Percentiles rank a stretch among this genome's conserved stretches.
phyloP scores from a whole-genome alignment of 495 filamentous ascomycete genomes.

The Lasiosphaeris hirsuta region DNA sequence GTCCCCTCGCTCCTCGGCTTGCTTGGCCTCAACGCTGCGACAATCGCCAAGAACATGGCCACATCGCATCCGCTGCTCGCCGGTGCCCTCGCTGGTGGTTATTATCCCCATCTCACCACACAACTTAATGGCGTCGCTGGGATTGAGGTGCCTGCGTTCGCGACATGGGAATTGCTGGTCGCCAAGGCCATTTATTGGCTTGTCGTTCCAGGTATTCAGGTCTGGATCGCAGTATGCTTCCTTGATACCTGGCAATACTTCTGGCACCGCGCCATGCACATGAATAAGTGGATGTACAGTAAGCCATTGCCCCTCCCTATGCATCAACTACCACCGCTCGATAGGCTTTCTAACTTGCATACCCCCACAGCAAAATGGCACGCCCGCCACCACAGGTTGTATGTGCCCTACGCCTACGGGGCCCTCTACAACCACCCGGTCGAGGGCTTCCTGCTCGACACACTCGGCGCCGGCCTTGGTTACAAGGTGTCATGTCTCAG shows the following conservation, averaged over 20 bases:
- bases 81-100: conserved; percentile 66
- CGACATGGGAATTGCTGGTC: conserved; percentile 70
- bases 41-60: conserved; percentile 54
- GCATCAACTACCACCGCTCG: not conserved
- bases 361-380: conserved; percentile 70
- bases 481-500: conserved; percentile 77
- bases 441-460: conserved; percentile 92
- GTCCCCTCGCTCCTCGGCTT: conserved; percentile 57
- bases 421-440: conserved; percentile 94
- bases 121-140: conserved; percentile 43
- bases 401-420: conserved; percentile 95
- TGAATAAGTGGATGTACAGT: conserved; percentile 97
- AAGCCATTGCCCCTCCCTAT: conserved; percentile 33
- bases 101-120: conserved; percentile 58
- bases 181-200: conserved; percentile 77
- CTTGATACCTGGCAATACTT: conserved; percentile 98
- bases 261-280: conserved; percentile 88
- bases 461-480: conserved; percentile 73
- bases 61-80: conserved; percentile 60
- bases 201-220: conserved; percentile 70
- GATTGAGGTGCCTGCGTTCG: conserved; percentile 49
- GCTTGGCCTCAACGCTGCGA: conserved; percentile 55
- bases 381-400: conserved; percentile 90
- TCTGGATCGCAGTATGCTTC: conserved; percentile 64
- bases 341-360: conserved; percentile 2